Evolutionary conservation across 345 rosid species (phyloP).

Genomic region (Euphorbia tirucalli): DNA sequence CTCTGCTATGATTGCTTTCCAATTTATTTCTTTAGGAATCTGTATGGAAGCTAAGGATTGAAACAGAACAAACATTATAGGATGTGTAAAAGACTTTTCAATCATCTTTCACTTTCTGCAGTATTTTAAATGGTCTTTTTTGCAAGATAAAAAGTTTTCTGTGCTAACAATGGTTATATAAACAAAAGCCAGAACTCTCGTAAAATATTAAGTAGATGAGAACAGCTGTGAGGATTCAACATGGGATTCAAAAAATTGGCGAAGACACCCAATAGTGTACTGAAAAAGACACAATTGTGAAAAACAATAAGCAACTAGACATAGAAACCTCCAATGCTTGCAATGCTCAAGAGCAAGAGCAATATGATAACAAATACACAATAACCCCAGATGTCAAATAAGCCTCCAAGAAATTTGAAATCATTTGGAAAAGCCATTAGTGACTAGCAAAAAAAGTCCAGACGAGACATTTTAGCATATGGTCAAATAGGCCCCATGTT

Average conservation of each 20-base stretch:
- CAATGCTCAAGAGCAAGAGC: background rate
- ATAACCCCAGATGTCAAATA: too few species aligned
- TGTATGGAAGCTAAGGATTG: slow-evolving; percentile 68
- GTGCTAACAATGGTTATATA: background rate
- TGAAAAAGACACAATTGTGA: background rate
- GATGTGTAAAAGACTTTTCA: slow-evolving; percentile 2
- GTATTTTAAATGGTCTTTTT: background rate
- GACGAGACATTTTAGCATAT: too few species aligned
- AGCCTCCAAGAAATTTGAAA: too few species aligned
- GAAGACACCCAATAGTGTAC: background rate
- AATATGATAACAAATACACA: too few species aligned
- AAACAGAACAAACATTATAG: slow-evolving; percentile 11
- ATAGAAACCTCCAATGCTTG: background rate
- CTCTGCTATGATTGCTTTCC: slow-evolving; percentile 54
- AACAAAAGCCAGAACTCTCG: background rate
- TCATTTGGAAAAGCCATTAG: too few species aligned
- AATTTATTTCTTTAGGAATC: slow-evolving; percentile 75
- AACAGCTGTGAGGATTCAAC: too few species aligned
- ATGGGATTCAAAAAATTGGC: too few species aligned
- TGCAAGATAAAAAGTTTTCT: background rate
- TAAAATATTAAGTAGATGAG: background rate
- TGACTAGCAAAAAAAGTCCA: too few species aligned
- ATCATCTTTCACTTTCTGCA: background rate
- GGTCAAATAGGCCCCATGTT: background rate
- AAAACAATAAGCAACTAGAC: background rate